Conservation (phyloP, 768 basidiomycete genomes). For the Pilatotrama ljubarskyi region DNA sequence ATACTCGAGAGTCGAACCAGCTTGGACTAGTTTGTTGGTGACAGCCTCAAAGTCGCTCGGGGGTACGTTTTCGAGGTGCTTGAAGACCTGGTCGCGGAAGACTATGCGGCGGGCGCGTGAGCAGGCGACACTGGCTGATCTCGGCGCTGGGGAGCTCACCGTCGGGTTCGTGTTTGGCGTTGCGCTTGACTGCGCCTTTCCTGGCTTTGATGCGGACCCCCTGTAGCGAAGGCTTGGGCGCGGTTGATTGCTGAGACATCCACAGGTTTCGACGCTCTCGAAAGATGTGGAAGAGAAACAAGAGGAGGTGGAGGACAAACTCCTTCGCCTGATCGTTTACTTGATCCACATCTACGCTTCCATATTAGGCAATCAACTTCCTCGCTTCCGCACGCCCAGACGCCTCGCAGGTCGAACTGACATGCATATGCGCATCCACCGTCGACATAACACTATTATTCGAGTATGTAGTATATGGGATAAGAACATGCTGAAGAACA, state of each 20-base stretch:
- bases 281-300: slow-evolving; percentile 30
- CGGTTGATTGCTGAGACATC: slow-evolving; percentile 89
- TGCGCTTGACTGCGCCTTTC: slow-evolving; percentile 90
- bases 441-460: not conserved
- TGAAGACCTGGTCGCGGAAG: slow-evolving; percentile 92
- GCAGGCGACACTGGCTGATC: slow-evolving; percentile 2
- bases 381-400: not conserved
- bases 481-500: not conserved
- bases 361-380: slow-evolving; percentile 13
- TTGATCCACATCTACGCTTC: slow-evolving; percentile 11
- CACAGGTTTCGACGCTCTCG: slow-evolving; percentile 54
- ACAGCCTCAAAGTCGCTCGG: slow-evolving; percentile 81
- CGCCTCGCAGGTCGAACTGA: not conserved
- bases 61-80: slow-evolving; percentile 82
- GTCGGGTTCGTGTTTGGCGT: slow-evolving; percentile 90
- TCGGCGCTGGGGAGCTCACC: slow-evolving; percentile 38
- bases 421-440: too few species aligned
- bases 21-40: slow-evolving; percentile 82
- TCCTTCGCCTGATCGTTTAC: not conserved
- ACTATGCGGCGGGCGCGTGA: slow-evolving; percentile 44
- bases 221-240: slow-evolving; percentile 87
- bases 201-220: slow-evolving; percentile 92
- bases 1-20: slow-evolving; percentile 90
- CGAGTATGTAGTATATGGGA: not conserved
- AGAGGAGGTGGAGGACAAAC: slow-evolving; percentile 4